Base-by-base conservation (phyloP, 352 stramenopile species). In the Pythium coloratum region DNA sequence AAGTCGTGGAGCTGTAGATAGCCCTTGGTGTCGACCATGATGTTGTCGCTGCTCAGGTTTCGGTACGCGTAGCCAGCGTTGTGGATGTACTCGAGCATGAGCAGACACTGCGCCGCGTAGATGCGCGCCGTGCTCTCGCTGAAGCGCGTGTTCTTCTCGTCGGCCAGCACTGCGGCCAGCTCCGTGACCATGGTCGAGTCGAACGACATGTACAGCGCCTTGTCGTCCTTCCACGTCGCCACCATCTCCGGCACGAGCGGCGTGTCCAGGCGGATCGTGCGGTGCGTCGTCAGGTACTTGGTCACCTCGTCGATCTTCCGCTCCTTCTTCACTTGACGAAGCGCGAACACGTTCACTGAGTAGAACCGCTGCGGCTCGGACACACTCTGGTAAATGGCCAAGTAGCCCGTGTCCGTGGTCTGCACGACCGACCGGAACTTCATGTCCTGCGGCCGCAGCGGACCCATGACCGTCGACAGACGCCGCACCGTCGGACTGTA, bases 1-100 rank as follows among this genome's bases (percentile, higher is more conserved):
- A 96, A 96, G 65, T 97, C 89, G 63, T 93, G 81, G 6, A 97
- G 76, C 66, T 93, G 85, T 33, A 97, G 55, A 47, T 94, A 95
- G 3, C 89, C 89, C 30, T 82, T 82, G 26, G 73, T 82, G 69
- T 96, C 84, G 4, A 97, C 73, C 68, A 92, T 82, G 49, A 96
- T 78, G 55, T 89, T 96, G 70, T 96, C 85, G 49, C 84, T 92
- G 66, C 86, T 95, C 47, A 95, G 76, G 64, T 94, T 92, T 9
- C 88, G 77, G 72, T 94, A 96, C 18, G 86, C 84, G 67, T 87
- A 92, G 9, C 83, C 85, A 12, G 81, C 77, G 51, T 89, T 83
- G 62, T 95, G 87, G 47, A 95, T 83, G 62, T 90, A 91, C 72
- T 95, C 87, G 63, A 95, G 81, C 78, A 91, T 91, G 32, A 95